Conservation (phyloP, 768 basidiomycete species). For the Pulveroboletus sp. region DNA sequence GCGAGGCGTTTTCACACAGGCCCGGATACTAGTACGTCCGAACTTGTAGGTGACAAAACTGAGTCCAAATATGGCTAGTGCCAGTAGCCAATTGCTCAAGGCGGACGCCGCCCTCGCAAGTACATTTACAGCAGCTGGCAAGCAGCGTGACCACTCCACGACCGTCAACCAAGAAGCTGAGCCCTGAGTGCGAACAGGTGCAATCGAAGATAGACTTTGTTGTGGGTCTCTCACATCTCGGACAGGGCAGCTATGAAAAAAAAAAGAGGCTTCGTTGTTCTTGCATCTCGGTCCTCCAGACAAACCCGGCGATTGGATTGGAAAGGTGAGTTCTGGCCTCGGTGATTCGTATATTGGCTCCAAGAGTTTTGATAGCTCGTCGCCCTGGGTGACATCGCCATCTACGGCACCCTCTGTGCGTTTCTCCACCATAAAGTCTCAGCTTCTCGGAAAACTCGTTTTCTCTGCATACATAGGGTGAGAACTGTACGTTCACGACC, state of each 20-base stretch:
- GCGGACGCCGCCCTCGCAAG: slow-evolving; percentile 90
- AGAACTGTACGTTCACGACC: slow-evolving; percentile 81
- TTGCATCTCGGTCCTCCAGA: slow-evolving; percentile 61
- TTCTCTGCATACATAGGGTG: slow-evolving; percentile 81
- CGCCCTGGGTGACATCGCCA: slow-evolving; percentile 77
- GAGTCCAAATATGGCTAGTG: too few species aligned
- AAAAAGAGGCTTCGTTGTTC: slow-evolving; percentile 75
- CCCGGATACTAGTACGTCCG: too few species aligned
- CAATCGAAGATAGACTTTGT: slow-evolving; percentile 81
- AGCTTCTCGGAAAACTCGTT: slow-evolving; percentile 61
- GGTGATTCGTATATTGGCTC: background rate
- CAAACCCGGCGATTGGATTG: slow-evolving; percentile 74
- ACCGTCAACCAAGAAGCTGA: slow-evolving; percentile 41
- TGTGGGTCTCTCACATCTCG: slow-evolving; percentile 70
- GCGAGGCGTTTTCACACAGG: too few species aligned
- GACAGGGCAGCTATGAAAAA: slow-evolving; percentile 59
- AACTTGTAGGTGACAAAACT: too few species aligned
- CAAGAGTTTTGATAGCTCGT: too few species aligned
- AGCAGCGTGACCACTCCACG: slow-evolving; percentile 13
- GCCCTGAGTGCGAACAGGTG: slow-evolving; percentile 56
- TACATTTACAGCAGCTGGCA: slow-evolving; percentile 34
- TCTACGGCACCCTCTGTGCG: slow-evolving; percentile 82
- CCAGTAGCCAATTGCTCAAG: too few species aligned
- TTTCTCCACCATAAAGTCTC: slow-evolving; percentile 67
- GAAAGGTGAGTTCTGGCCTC: slow-evolving; percentile 45